A percentile compares a stretch with the other conserved stretches of the same genome.
These are phyloP conservation scores for Penicillium sp. DNA, from an alignment of 2,329 filamentous ascomycete species.

Conservation along the genomic window DNA sequence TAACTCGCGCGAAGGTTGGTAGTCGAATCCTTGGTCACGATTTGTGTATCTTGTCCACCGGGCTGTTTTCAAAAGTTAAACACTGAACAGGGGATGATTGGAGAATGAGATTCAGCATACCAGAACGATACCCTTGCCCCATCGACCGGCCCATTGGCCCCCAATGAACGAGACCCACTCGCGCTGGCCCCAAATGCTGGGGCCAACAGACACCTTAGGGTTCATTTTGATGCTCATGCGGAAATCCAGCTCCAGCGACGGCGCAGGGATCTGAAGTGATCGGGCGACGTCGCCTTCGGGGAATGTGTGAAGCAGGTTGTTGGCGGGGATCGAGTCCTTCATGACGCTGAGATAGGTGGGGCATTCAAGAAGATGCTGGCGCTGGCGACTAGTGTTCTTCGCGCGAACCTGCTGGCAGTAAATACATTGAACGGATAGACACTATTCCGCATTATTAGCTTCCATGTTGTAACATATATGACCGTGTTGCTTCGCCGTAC, in stretches of 20 bases:
- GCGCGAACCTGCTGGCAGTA: slow-evolving; percentile 52
- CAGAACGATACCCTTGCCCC: slow-evolving; percentile 52
- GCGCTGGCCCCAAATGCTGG: slow-evolving; percentile 49
- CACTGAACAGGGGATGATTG: background rate
- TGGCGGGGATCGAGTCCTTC: slow-evolving; percentile 53
- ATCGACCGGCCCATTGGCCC: slow-evolving; percentile 53
- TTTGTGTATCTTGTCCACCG: slow-evolving; percentile 51
- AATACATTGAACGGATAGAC: slow-evolving; percentile 51
- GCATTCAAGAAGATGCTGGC: slow-evolving; percentile 50
- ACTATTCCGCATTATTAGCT: slow-evolving; percentile 29
- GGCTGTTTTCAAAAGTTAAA: slow-evolving; percentile 34
- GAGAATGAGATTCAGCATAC: slow-evolving; percentile 30
- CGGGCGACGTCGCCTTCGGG: slow-evolving; percentile 50
- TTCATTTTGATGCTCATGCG: slow-evolving; percentile 54
- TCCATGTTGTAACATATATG: background rate
- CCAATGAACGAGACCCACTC: slow-evolving; percentile 53
- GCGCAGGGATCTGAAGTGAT: slow-evolving; percentile 48
- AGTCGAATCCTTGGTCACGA: slow-evolving; percentile 48
- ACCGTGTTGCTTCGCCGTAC: slow-evolving; percentile 21
- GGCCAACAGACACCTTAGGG: slow-evolving; percentile 49
- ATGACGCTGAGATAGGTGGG: slow-evolving; percentile 52
- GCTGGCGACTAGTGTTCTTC: slow-evolving; percentile 52
- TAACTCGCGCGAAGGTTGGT: slow-evolving; percentile 47
- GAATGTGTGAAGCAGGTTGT: slow-evolving; percentile 52
- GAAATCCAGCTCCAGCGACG: slow-evolving; percentile 52